These are phyloP conservation scores for Hirsutella minnesotensis DNA, from an alignment of 2,329 filamentous ascomycete genomes.

Conservation along the genomic window DNA sequence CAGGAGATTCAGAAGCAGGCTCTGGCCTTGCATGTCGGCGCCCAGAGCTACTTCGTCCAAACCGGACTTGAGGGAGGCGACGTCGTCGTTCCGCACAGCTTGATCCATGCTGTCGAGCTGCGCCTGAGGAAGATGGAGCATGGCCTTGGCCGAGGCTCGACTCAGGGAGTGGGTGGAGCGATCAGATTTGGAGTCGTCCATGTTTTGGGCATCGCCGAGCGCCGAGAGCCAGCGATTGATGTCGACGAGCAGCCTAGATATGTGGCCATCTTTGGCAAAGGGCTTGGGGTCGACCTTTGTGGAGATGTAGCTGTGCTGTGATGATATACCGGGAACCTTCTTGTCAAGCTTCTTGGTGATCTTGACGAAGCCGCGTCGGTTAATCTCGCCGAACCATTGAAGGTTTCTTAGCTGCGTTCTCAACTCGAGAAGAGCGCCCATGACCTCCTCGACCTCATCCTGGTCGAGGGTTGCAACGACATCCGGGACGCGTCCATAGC, in stretches of 20 bases:
- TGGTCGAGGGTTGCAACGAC: constrained; percentile 63
- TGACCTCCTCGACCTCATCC: constrained; percentile 83
- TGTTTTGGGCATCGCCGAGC: constrained; percentile 64
- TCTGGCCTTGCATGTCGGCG: constrained; percentile 35
- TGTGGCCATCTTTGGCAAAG: constrained; percentile 64
- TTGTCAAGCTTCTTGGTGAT: constrained; percentile 99
- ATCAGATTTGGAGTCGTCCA: constrained; percentile 63
- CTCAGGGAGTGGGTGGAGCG: constrained; percentile 67
- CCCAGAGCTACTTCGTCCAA: constrained; percentile 44
- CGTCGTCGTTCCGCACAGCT: constrained; percentile 58
- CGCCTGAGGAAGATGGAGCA: constrained; percentile 57
- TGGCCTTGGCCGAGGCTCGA: constrained; percentile 62
- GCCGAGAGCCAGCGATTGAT: constrained; percentile 90
- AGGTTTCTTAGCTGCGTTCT: constrained; percentile 80
- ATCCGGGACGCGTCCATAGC: constrained; percentile 67
- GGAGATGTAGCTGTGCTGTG: constrained; percentile 76
- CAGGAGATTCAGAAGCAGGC: constrained; percentile 66
- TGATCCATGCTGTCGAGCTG: constrained; percentile 62
- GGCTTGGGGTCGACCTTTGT: constrained; percentile 82
- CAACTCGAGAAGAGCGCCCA: constrained; percentile 80
- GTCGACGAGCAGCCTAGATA: constrained; percentile 35
- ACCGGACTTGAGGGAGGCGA: constrained; percentile 39
- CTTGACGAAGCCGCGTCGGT: constrained; percentile 88
- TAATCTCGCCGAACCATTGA: constrained; percentile 97
- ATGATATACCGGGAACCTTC: constrained; percentile 64